A percentile compares a stretch with the other conserved stretches of the same genome.
Evolutionary conservation across 768 basidiomycete species (phyloP).

Genomic region (Tephrocybe sp.): DNA sequence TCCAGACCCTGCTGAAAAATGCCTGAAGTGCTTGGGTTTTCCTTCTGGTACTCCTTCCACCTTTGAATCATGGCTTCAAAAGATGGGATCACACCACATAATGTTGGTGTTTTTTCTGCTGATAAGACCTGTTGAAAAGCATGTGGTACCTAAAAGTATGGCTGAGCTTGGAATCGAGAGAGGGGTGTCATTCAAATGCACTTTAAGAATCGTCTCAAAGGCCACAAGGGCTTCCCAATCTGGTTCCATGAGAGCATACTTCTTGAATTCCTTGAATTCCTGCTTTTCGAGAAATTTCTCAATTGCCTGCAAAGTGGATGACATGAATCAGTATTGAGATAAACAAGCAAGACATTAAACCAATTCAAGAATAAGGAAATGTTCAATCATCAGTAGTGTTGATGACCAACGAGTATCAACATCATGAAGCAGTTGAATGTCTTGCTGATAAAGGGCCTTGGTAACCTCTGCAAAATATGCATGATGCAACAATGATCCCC

Average conservation of each 20-base stretch:
- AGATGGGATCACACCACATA: conserved; percentile 19
- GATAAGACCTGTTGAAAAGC: conserved; percentile 24
- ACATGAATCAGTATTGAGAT: background rate
- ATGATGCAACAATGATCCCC: conserved; percentile 23
- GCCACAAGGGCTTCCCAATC: conserved; percentile 25
- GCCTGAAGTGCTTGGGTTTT: conserved; percentile 2
- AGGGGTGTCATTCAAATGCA: conserved; percentile 9
- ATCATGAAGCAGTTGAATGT: conserved; percentile 25
- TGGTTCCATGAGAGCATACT: conserved; percentile 19
- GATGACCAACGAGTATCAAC: conserved; percentile 29
- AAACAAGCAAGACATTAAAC: conserved; percentile 5
- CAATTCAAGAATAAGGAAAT: conserved; percentile 22
- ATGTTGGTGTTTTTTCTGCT: conserved; percentile 22
- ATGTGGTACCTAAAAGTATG: conserved; percentile 22
- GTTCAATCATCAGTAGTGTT: conserved; percentile 29
- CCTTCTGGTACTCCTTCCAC: conserved; percentile 15
- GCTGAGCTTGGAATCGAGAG: background rate
- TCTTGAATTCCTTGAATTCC: conserved; percentile 23
- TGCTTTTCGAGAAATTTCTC: conserved; percentile 18
- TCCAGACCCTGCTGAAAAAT: conserved; percentile 19
- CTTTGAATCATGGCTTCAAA: conserved; percentile 19
- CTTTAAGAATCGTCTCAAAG: conserved; percentile 21
- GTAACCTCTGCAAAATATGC: conserved; percentile 21
- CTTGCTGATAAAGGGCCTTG: background rate
- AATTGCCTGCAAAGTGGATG: conserved; percentile 24